A percentile compares a stretch with the other conserved stretches of the same genome.
phyloP scores from a whole-genome alignment of 148 eudicot species.

The Vaccinium macrocarpon region DNA sequence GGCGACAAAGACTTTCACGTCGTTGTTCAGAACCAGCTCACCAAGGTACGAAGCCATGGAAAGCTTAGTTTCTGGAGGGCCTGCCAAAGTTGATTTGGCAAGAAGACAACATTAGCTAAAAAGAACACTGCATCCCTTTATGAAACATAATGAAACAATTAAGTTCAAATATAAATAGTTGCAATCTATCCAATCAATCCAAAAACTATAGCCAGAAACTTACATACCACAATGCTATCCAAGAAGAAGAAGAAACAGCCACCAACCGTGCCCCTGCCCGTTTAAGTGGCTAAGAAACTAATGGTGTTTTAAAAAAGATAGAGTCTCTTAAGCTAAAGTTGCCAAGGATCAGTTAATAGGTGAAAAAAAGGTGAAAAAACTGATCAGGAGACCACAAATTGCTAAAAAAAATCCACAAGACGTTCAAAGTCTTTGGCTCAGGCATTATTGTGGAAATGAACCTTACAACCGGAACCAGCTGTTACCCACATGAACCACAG shows the following conservation, averaged over 20 bases:
- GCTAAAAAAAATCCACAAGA: neutral
- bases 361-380: neutral
- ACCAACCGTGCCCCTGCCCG: neutral
- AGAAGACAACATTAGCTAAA: neutral
- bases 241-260: neutral
- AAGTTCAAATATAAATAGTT: neutral
- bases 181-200: constrained; percentile 7
- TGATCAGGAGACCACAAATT: neutral
- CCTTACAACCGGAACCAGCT: neutral
- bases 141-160: neutral
- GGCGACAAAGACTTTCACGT: constrained; percentile 77
- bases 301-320: neutral
- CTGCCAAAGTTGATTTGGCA: constrained; percentile 37
- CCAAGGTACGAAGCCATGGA: constrained; percentile 92
- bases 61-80: constrained; percentile 66
- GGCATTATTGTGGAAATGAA: neutral
- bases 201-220: neutral
- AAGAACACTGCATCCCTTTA: neutral
- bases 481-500: neutral
- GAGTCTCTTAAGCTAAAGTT: neutral
- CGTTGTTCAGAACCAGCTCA: constrained; percentile 72
- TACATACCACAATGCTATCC: neutral
- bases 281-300: constrained; percentile 2
- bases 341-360: neutral
- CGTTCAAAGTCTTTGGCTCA: neutral